Evolutionary conservation across 495 filamentous ascomycete genomes (phyloP), one percentile per base, ranked within the genome.

Genomic region (Penicillium coprophilum): DNA sequence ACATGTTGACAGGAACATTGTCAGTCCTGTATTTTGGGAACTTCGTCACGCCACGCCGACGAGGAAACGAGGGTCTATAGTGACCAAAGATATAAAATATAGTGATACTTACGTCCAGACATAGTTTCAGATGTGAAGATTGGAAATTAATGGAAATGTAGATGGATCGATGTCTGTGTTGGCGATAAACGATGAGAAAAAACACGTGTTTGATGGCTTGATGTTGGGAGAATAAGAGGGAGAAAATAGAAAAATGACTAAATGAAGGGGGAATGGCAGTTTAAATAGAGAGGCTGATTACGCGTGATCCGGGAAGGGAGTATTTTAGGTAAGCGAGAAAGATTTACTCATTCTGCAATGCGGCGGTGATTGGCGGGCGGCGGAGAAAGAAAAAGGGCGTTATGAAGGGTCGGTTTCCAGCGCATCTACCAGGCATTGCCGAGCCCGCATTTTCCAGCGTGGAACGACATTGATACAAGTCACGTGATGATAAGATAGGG

Each of bases 61-160:
- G 53, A 50, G 55, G 67, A 59, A 67, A 20, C 49, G 56, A 61
- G 48, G 46, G 53, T 40, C 63, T 58, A 58, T 43, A 53, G 36
- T 20, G 44, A 27, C 28, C 50, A 58, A 53, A 48, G 7, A 13
- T 3, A n/a, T 66, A 21, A 63, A 44, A 36, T 12, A 48, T 13
- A 23, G 38, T 10, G 64, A 57, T 71, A 92, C 91, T 90, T 83
- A 96, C 91, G 91, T 89, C 91, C 91, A 90, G 91, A 92, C 91
- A 96, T 96, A 61, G 74, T 90, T 82, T 72, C 67, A 60, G 65
- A 44, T 50, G 55, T 56, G 17, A 19, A 38, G 24, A 51, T 19
- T 12, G 28, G 9, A 40, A 51, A 51, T 11, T 19, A 20, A 1
- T n/a, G 11, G 11, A 62, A 48, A 50, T 56, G 23, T n/a, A 38